Evolutionary conservation across 2,329 filamentous ascomycete species (phyloP).

Genomic region (Alternaria infectoria): DNA sequence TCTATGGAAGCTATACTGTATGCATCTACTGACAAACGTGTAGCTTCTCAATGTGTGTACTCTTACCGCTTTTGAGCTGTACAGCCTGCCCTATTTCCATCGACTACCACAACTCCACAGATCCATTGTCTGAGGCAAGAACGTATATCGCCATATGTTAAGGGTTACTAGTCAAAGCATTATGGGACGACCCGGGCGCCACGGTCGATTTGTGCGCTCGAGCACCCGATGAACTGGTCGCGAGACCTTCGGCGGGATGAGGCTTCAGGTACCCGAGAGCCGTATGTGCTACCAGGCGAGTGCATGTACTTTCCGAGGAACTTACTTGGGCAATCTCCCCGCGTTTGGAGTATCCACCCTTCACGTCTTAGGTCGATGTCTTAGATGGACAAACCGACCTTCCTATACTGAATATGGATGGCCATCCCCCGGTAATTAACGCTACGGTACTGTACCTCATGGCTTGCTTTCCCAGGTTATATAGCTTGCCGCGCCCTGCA

Average conservation of each 20-base stretch:
- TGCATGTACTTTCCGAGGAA: slow-evolving; percentile 34
- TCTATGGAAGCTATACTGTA: background rate
- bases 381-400: slow-evolving; percentile 29
- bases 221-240: slow-evolving; percentile 6
- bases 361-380: slow-evolving; percentile 30
- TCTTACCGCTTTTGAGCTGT: background rate
- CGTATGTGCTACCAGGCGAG: slow-evolving; percentile 22
- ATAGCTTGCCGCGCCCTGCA: slow-evolving; percentile 21
- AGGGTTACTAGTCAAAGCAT: background rate
- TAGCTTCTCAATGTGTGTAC: background rate
- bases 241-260: slow-evolving; percentile 16
- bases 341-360: slow-evolving; percentile 21
- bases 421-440: slow-evolving; percentile 30
- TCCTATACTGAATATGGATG: slow-evolving; percentile 28
- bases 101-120: background rate
- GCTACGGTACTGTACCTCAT: slow-evolving; percentile 8
- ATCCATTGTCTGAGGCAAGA: background rate
- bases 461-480: slow-evolving; percentile 19
- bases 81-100: background rate
- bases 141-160: background rate
- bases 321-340: slow-evolving; percentile 31
- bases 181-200: background rate
- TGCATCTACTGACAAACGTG: background rate
- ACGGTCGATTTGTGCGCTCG: background rate
- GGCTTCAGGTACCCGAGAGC: slow-evolving; percentile 18